Evolutionary conservation across 345 rosid species (phyloP).

Genomic region (Leavenworthia alabamica): DNA sequence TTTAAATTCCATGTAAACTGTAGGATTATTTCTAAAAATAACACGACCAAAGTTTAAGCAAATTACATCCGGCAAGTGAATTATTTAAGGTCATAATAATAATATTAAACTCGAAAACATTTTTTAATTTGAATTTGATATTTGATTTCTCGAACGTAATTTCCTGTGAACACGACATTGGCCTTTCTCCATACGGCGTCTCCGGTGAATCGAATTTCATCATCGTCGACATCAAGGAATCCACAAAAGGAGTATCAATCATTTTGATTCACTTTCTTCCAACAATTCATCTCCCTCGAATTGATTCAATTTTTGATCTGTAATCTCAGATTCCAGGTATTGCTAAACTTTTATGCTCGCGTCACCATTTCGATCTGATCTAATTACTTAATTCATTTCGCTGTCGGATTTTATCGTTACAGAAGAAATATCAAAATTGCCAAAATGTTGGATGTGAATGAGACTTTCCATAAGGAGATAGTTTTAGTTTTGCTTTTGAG

Average conservation of each 20-base stretch:
- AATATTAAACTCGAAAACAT: too few species aligned
- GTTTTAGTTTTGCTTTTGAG: slow-evolving; percentile 4
- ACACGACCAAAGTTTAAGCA: too few species aligned
- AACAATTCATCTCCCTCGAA: background rate
- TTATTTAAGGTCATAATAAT: too few species aligned
- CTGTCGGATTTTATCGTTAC: background rate
- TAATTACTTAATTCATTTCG: background rate
- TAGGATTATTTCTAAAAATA: too few species aligned
- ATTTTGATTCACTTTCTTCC: background rate
- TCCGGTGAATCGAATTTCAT: slow-evolving; percentile 7
- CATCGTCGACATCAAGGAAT: background rate
- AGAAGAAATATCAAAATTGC: background rate
- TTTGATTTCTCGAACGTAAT: slow-evolving; percentile 6
- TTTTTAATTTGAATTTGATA: slow-evolving; percentile 7
- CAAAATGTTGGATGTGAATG: slow-evolving; percentile 2
- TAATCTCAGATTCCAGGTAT: slow-evolving; percentile 22
- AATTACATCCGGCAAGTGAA: too few species aligned
- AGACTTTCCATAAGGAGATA: slow-evolving; percentile 12
- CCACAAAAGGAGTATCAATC: background rate
- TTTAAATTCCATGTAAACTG: too few species aligned
- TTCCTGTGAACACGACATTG: slow-evolving; percentile 17
- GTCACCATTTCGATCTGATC: slow-evolving; percentile 12
- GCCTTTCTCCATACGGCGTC: slow-evolving; percentile 16
- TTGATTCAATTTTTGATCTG: background rate
- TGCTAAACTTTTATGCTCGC: background rate